A percentile compares a stretch with the other conserved stretches of the same genome.
Conservation (phyloP, 2,329 filamentous ascomycete species). For the Lachnellula willkommii region DNA sequence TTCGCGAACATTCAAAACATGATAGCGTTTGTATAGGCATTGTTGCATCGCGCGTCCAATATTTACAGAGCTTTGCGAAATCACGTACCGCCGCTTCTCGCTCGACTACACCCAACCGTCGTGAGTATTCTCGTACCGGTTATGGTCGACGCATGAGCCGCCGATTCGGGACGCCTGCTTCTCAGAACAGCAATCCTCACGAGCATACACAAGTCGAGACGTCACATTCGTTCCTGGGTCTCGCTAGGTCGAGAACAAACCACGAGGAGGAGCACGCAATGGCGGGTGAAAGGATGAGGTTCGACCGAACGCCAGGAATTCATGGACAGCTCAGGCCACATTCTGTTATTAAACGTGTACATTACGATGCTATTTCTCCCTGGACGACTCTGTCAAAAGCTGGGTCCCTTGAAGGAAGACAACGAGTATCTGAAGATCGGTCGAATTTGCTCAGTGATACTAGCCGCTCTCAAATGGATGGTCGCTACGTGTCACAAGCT, state of each 20-base stretch:
- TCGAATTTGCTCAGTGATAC: constrained; percentile 4
- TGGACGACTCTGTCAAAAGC: constrained; percentile 2
- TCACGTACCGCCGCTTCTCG: constrained; percentile 20
- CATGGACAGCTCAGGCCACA: constrained; percentile 9
- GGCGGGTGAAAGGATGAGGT: constrained; percentile 3
- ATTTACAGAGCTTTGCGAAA: constrained; percentile 29
- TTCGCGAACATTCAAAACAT: constrained; percentile 4
- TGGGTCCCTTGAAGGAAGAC: background rate
- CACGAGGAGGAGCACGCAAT: constrained; percentile 25
- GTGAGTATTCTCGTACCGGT: constrained; percentile 25
- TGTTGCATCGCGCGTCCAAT: constrained; percentile 32
- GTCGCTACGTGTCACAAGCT: constrained; percentile 15
- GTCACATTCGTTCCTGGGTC: constrained; percentile 29
- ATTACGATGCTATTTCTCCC: constrained; percentile 12
- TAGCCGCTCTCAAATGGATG: constrained; percentile 11
- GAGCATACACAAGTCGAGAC: constrained; percentile 24
- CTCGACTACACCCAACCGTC: constrained; percentile 23
- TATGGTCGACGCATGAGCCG: constrained; percentile 30
- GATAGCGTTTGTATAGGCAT: constrained; percentile 31
- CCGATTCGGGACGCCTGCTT: constrained; percentile 24
- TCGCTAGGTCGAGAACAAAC: constrained; percentile 20
- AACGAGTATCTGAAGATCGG: background rate
- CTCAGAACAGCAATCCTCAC: constrained; percentile 22
- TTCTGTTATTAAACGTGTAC: constrained; percentile 2
- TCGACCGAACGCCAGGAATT: constrained; percentile 12